Evolutionary conservation across 2,329 filamentous ascomycete species (phyloP).

Genomic region (Myrmaecium sp.): DNA sequence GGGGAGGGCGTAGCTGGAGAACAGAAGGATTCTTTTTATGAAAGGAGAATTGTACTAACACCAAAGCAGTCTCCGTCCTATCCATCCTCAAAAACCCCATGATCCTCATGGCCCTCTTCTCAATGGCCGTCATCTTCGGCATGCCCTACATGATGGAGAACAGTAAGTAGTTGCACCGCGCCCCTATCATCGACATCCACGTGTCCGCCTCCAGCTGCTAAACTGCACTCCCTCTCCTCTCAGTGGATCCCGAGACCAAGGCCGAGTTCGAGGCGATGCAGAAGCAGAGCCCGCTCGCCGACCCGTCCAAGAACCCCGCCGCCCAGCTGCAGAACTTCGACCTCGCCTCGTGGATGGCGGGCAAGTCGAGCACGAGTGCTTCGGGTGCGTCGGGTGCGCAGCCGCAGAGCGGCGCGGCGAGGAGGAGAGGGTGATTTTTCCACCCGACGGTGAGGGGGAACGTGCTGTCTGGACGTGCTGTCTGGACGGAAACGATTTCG

Average conservation of each 20-base stretch:
- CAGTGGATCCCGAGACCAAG: slow-evolving; percentile 93
- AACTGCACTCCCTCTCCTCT: neutral
- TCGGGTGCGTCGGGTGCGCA: no score
- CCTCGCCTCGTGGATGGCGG: slow-evolving; percentile 52
- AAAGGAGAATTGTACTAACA: slow-evolving; percentile 2
- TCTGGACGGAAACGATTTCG: no score
- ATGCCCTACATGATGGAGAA: slow-evolving; percentile 94
- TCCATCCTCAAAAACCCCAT: slow-evolving; percentile 84
- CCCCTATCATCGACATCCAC: no score
- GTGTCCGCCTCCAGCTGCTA: neutral
- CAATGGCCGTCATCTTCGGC: slow-evolving; percentile 68
- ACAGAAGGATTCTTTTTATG: neutral
- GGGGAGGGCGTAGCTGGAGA: neutral
- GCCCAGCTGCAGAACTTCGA: slow-evolving; percentile 47
- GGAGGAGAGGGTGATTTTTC: no score
- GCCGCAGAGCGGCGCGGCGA: no score
- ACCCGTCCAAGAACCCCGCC: slow-evolving; percentile 19
- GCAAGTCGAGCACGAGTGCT: no score
- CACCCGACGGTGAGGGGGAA: no score
- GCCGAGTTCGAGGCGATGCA: slow-evolving; percentile 87
- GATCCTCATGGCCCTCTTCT: slow-evolving; percentile 81
- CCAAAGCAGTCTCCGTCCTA: slow-evolving; percentile 51
- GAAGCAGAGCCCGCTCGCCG: slow-evolving; percentile 52
- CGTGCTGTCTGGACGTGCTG: no score
- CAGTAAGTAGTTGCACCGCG: no score